phyloP scores from a whole-genome alignment of 129 eudicot genomes.

The Ambrosia artemisiifolia region DNA sequence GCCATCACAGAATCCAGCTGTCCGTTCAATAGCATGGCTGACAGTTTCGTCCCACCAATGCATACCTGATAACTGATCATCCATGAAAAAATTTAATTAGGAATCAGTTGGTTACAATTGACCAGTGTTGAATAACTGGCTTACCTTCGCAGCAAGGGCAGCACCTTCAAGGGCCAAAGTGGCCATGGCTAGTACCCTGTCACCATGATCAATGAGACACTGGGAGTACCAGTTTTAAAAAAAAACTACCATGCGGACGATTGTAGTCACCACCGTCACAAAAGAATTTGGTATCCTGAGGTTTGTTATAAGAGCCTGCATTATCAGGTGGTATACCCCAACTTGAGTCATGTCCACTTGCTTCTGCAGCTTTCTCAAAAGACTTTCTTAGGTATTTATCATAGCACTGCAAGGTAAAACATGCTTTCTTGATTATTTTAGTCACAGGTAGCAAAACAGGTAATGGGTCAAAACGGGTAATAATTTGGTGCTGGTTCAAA shows the following conservation, averaged over 20 bases:
- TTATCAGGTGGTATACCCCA: constrained; percentile 82
- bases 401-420: constrained; percentile 55
- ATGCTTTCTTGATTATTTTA: neutral
- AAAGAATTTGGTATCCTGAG: too few species aligned
- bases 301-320: too few species aligned
- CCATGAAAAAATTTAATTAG: constrained; percentile 5
- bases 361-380: constrained; percentile 62
- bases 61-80: constrained; percentile 76
- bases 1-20: constrained; percentile 91
- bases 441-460: too few species aligned
- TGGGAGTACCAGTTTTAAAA: constrained; percentile 73
- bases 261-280: constrained; percentile 70
- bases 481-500: too few species aligned
- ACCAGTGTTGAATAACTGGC: constrained; percentile 5
- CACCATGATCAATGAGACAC: constrained; percentile 61
- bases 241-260: constrained; percentile 72
- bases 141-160: constrained; percentile 63
- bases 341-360: constrained; percentile 59
- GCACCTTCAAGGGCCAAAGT: constrained; percentile 61
- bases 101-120: neutral
- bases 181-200: constrained; percentile 71
- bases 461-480: too few species aligned
- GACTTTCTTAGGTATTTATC: constrained; percentile 64
- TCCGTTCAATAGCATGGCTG: constrained; percentile 82
- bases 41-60: too few species aligned